These are phyloP conservation scores for Microdochium nivale DNA, from an alignment of 2,329 filamentous ascomycete species.

Conservation along the genomic window DNA sequence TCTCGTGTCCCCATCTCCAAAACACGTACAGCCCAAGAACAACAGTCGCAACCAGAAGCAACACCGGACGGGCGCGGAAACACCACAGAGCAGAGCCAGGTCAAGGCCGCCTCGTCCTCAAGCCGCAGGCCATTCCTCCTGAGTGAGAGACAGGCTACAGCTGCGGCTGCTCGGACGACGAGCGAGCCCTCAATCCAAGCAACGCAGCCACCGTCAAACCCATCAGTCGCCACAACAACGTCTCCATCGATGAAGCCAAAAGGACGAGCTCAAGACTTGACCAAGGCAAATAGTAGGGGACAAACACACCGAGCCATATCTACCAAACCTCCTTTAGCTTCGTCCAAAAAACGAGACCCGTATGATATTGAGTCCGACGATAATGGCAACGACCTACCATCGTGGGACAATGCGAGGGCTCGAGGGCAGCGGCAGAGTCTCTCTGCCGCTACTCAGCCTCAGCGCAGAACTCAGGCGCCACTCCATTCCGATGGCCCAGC, in stretches of 20 bases:
- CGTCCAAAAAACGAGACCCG: slow-evolving; percentile 7
- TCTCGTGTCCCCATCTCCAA: neutral
- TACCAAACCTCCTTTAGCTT: no score
- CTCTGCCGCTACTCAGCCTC: neutral
- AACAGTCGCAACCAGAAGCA: neutral
- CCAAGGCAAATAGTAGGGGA: no score
- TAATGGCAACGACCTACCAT: slow-evolving; percentile 5
- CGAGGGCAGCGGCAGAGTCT: neutral
- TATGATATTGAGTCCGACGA: slow-evolving; percentile 14
- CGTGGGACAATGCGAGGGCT: neutral
- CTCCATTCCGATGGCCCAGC: neutral
- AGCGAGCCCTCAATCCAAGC: neutral
- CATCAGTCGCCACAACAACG: neutral
- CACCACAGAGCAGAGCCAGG: neutral
- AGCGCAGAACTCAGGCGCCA: neutral
- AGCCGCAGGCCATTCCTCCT: neutral
- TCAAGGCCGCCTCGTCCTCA: neutral
- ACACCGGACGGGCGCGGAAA: neutral
- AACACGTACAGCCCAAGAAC: neutral
- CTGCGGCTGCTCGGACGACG: neutral
- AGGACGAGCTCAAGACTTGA: no score
- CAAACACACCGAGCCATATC: neutral
- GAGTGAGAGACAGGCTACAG: neutral
- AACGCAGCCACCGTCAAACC: neutral
- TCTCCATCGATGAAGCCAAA: neutral